phyloP scores from a whole-genome alignment of 2,329 filamentous ascomycete genomes.

The Pseudogymnoascus sp. region DNA sequence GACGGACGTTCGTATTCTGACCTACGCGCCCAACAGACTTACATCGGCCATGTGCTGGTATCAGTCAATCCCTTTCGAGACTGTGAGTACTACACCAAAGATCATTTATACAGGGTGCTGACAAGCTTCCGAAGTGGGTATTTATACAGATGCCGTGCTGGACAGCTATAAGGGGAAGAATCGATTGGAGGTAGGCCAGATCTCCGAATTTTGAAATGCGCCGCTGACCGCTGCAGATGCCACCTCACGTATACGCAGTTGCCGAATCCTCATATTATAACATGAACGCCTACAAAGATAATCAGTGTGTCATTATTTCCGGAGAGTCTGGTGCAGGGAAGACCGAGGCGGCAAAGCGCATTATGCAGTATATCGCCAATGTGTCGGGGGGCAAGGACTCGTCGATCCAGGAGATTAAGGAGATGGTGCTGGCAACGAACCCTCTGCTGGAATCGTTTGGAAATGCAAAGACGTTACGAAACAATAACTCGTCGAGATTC shows the following conservation, averaged over 20 bases:
- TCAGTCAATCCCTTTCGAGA: conserved; percentile 98
- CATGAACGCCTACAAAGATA: conserved; percentile 99
- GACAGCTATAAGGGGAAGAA: conserved; percentile 96
- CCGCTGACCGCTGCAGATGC: conserved; percentile 42
- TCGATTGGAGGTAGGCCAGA: conserved; percentile 61
- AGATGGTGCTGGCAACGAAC: conserved; percentile 98
- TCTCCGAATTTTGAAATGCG: not conserved
- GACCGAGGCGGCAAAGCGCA: conserved; percentile 94
- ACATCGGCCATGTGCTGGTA: conserved; percentile 98
- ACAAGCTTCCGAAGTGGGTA: conserved; percentile 57
- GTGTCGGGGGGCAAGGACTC: conserved; percentile 69
- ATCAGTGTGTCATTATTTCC: conserved; percentile 98
- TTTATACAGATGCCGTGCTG: conserved; percentile 92
- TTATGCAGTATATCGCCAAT: conserved; percentile 99
- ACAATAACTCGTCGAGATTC: conserved; percentile 98
- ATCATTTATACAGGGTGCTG: conserved; percentile 25
- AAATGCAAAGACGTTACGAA: conserved; percentile 94
- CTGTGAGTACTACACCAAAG: conserved; percentile 39
- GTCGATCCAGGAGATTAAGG: conserved; percentile 93
- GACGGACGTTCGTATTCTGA: not conserved
- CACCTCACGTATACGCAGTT: conserved; percentile 94
- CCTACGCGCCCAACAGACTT: conserved; percentile 53
- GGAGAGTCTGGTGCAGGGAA: conserved; percentile 97
- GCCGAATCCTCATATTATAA: conserved; percentile 97
- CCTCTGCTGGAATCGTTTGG: conserved; percentile 95